phyloP scores from a whole-genome alignment of 192 early-diverging fungal genomes.

The Rhizophagus clarus region DNA sequence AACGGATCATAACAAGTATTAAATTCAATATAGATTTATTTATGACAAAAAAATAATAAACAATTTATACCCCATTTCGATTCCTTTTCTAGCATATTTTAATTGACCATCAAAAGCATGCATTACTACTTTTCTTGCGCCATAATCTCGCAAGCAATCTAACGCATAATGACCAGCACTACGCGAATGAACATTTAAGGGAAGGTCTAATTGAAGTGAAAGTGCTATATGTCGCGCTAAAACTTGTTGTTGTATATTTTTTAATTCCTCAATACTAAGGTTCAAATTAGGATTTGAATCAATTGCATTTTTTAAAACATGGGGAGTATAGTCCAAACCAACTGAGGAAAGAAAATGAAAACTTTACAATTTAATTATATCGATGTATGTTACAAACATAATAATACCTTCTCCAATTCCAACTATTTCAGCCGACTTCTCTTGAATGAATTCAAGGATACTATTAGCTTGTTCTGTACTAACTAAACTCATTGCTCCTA shows the following conservation, averaged over 20 bases:
- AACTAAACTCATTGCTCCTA: slow-evolving; percentile 37
- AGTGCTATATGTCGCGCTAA: slow-evolving; percentile 50
- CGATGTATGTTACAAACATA: not conserved
- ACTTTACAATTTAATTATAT: not conserved
- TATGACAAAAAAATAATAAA: not conserved
- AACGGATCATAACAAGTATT: not conserved
- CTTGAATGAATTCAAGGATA: slow-evolving; percentile 45
- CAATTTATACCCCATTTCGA: slow-evolving; percentile 39
- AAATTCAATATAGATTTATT: not conserved
- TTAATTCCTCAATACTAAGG: slow-evolving; percentile 43
- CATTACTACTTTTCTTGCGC: slow-evolving; percentile 50
- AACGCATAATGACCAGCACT: slow-evolving; percentile 59
- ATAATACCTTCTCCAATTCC: slow-evolving; percentile 45
- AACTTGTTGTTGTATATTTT: slow-evolving; percentile 50
- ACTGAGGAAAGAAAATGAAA: slow-evolving; percentile 31
- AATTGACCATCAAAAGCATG: slow-evolving; percentile 61
- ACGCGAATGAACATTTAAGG: slow-evolving; percentile 61
- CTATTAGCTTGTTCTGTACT: slow-evolving; percentile 43
- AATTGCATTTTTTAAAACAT: slow-evolving; percentile 39
- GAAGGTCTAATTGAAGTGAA: slow-evolving; percentile 47
- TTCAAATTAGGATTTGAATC: slow-evolving; percentile 34
- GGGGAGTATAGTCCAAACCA: slow-evolving; percentile 54
- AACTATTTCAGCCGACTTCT: slow-evolving; percentile 40
- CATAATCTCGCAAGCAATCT: slow-evolving; percentile 48
- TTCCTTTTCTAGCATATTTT: slow-evolving; percentile 45